Conservation (phyloP, 2,329 filamentous ascomycete species). For the Paecilomyces niveus region DNA sequence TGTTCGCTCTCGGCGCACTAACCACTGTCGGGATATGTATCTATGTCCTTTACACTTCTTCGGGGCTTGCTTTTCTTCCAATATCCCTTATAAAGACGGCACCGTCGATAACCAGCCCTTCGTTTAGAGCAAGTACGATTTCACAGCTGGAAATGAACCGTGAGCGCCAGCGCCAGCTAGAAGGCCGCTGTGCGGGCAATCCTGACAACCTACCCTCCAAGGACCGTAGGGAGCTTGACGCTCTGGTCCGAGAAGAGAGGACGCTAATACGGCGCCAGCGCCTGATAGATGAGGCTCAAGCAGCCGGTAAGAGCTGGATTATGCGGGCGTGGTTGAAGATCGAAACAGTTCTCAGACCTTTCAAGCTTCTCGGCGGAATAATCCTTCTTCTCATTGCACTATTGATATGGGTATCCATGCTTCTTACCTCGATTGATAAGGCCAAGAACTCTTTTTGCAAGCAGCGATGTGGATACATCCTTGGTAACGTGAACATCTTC, state of each 20-base stretch:
- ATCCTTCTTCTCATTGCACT: conserved; percentile 67
- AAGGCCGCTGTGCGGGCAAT: conserved; percentile 73
- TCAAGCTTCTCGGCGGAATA: conserved; percentile 82
- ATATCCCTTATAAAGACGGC: conserved; percentile 88
- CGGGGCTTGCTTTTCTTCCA: conserved; percentile 81
- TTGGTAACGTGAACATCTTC: conserved; percentile 83
- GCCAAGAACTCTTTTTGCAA: conserved; percentile 93
- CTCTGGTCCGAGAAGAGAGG: conserved; percentile 80
- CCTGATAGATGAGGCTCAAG: conserved; percentile 61
- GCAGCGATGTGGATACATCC: conserved; percentile 80
- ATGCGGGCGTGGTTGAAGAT: conserved; percentile 72
- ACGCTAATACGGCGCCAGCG: conserved; percentile 85
- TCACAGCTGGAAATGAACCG: conserved; percentile 79
- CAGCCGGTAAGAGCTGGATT: conserved; percentile 67
- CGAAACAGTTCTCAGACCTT: conserved; percentile 73
- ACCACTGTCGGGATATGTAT: conserved; percentile 79
- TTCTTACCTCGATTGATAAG: conserved; percentile 94
- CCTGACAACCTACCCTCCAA: conserved; percentile 70
- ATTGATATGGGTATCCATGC: conserved; percentile 81
- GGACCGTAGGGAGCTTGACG: conserved; percentile 81
- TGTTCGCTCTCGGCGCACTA: conserved; percentile 82
- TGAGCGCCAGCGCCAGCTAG: conserved; percentile 85
- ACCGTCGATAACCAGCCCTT: conserved; percentile 74
- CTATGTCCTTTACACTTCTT: conserved; percentile 82
- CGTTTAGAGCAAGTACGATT: conserved; percentile 67